Percentiles rank a stretch among this genome's conserved stretches.
Conservation (phyloP, 2,329 filamentous ascomycete species). For the Alternaria longipes region DNA sequence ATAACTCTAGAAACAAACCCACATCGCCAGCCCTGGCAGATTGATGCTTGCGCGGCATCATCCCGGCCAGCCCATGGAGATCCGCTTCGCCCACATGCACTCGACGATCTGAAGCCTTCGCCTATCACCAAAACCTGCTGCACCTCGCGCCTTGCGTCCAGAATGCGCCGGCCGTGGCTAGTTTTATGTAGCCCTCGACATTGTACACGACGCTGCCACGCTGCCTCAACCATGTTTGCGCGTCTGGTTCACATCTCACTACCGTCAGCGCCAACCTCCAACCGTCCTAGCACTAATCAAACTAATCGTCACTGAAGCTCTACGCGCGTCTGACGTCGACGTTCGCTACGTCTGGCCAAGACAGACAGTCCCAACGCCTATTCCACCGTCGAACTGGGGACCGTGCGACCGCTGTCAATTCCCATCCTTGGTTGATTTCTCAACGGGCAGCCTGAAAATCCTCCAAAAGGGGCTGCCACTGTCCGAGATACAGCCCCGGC, state of each 20-base stretch:
- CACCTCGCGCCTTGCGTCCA: slow-evolving; percentile 1
- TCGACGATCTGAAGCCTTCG: slow-evolving; percentile 11
- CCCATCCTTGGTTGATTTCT: slow-evolving; percentile 24
- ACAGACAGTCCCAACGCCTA: slow-evolving; percentile 20
- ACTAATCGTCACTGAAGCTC: slow-evolving; percentile 23
- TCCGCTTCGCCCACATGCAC: slow-evolving; percentile 15
- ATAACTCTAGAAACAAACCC: background rate
- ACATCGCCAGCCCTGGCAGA: slow-evolving; percentile 1
- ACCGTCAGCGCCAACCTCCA: slow-evolving; percentile 20
- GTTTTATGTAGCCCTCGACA: background rate
- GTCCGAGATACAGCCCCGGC: slow-evolving; percentile 24
- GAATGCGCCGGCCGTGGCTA: slow-evolving; percentile 1
- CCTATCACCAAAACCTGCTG: slow-evolving; percentile 12
- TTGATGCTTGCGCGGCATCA: slow-evolving; percentile 20
- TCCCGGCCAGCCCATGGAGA: slow-evolving; percentile 21
- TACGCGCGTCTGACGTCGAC: slow-evolving; percentile 39
- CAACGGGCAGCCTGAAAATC: slow-evolving; percentile 36
- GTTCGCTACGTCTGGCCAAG: slow-evolving; percentile 32
- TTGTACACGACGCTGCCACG: slow-evolving; percentile 1
- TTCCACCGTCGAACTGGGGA: slow-evolving; percentile 23
- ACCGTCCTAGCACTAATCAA: slow-evolving; percentile 4
- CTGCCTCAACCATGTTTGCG: slow-evolving; percentile 4
- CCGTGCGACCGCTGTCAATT: slow-evolving; percentile 36
- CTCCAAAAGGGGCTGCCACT: slow-evolving; percentile 20
- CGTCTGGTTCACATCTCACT: background rate